These are phyloP conservation scores for Laguncularia racemosa DNA, from an alignment of 345 rosid genomes.

Conservation along the genomic window DNA sequence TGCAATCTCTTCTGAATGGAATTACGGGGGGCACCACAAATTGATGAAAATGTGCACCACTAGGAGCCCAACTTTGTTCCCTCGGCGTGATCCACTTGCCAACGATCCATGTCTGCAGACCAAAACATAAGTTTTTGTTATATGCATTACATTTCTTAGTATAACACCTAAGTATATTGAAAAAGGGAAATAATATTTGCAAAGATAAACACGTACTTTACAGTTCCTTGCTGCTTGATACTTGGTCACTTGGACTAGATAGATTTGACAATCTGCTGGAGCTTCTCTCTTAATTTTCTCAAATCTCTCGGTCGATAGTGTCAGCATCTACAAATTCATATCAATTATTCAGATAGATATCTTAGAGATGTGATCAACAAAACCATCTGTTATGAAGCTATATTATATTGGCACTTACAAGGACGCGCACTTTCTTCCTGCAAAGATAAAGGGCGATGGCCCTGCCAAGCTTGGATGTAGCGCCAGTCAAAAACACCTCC, in stretches of 20 bases:
- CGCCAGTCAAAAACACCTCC: conserved; percentile 91
- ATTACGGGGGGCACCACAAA: conserved; percentile 94
- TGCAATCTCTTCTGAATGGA: conserved; percentile 68
- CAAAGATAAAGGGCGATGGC: conserved; percentile 96
- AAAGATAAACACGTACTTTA: conserved; percentile 36
- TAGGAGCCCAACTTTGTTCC: conserved; percentile 92
- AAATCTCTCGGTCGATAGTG: conserved; percentile 73
- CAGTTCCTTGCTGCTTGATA: conserved; percentile 84
- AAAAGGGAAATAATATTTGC: too few species aligned
- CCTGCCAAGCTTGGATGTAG: conserved; percentile 97
- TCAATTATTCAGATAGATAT: neutral
- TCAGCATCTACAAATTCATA: conserved; percentile 60
- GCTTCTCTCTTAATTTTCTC: conserved; percentile 87
- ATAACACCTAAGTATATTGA: too few species aligned
- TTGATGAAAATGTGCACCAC: conserved; percentile 90
- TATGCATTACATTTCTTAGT: too few species aligned
- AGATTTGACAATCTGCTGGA: conserved; percentile 60
- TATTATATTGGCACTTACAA: conserved; percentile 35
- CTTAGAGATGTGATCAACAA: neutral
- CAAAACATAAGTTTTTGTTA: neutral
- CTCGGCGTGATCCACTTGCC: conserved; percentile 95
- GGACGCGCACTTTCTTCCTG: conserved; percentile 65
- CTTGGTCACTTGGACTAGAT: conserved; percentile 89
- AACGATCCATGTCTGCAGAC: conserved; percentile 82
- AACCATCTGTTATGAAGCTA: neutral